Percentiles rank a stretch among this genome's conserved stretches.
Evolutionary conservation across 2,329 filamentous ascomycete species (phyloP).

Genomic region (Aspergillus pseudotamarii): DNA sequence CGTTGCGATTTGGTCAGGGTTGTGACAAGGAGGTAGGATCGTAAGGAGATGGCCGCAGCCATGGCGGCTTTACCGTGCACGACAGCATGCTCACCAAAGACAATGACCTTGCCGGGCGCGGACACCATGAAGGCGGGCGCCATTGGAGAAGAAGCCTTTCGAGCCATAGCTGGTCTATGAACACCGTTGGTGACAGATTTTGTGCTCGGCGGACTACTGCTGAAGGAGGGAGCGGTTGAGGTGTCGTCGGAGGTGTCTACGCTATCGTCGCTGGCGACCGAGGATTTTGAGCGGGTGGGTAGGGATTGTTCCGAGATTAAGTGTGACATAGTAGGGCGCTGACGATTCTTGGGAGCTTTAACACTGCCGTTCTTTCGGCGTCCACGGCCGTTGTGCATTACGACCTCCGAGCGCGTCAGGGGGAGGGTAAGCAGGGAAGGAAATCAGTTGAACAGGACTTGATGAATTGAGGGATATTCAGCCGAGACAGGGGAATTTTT

Average conservation of each 20-base stretch:
- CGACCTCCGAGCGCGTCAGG: constrained; percentile 14
- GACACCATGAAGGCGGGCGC: constrained; percentile 96
- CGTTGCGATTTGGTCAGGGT: constrained; percentile 89
- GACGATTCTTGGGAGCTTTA: constrained; percentile 25
- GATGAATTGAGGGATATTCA: neutral
- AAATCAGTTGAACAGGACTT: neutral
- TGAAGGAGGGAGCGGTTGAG: constrained; percentile 31
- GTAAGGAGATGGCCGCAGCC: constrained; percentile 89
- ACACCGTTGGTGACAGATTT: constrained; percentile 8
- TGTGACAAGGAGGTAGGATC: constrained; percentile 95
- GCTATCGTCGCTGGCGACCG: constrained; percentile 26
- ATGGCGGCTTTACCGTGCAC: constrained; percentile 96
- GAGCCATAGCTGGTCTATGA: constrained; percentile 23
- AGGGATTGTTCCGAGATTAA: constrained; percentile 26
- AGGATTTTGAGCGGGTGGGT: constrained; percentile 22
- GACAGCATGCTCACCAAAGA: constrained; percentile 97
- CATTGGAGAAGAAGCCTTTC: constrained; percentile 59
- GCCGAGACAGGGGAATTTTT: neutral
- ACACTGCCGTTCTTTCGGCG: constrained; percentile 37
- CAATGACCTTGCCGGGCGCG: constrained; percentile 95
- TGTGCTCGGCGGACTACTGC: constrained; percentile 20
- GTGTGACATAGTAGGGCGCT: constrained; percentile 33
- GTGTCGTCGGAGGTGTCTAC: constrained; percentile 34
- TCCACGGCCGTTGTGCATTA: constrained; percentile 25
- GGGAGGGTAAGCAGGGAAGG: constrained; percentile 6